Evolutionary conservation across 805 yeast species (phyloP), one percentile per base, ranked within the genome.

Genomic region (Ogataea ganodermae): DNA sequence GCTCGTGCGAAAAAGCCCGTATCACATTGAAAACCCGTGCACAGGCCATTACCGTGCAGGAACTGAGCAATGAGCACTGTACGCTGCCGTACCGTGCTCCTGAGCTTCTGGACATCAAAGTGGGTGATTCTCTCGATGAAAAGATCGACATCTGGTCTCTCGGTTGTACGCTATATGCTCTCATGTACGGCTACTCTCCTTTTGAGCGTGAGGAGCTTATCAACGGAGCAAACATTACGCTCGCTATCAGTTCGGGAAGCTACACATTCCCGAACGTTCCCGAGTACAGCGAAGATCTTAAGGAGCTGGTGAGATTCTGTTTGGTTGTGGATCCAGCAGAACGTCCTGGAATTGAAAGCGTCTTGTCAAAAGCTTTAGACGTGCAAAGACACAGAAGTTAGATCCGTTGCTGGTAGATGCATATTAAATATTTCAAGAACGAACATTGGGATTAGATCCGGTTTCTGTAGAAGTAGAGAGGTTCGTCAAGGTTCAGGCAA

Each of bases 21-120:
- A 59, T 80, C 2, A 58, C 67, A 2, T 73, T 86, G 2, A 71
- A 71, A 17, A 73, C 81, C 1, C 74, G 92, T 43, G 84, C 81
- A 30, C 84, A 84, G 58, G 94, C 96, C 0, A 69, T 88, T 24
- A 78, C 84, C 13, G 67, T 89, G 31, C 92, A 89, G 52, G 97
- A 91, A 56, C 71, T 81, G 52, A 90, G 91, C 13, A 87, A 83
- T 48, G 94, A 86, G 58, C 89, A 87, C 63, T 88, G 96, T 60
- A 86, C 96, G 1, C 67, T 89, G 45, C 89, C 95, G 1, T 92
- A 86, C 64, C 72, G 96, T 33, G 96, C 97, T 0, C 98, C 98
- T 0, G 98, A 91, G 61, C 71, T 92, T 38, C 68, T 91, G 48
- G 92, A 89, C 59, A 85, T 89, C 31, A 80, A 79, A 36, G 77